Evolutionary conservation across 352 stramenopile species (phyloP).

Genomic region (Phytophthora cactorum): DNA sequence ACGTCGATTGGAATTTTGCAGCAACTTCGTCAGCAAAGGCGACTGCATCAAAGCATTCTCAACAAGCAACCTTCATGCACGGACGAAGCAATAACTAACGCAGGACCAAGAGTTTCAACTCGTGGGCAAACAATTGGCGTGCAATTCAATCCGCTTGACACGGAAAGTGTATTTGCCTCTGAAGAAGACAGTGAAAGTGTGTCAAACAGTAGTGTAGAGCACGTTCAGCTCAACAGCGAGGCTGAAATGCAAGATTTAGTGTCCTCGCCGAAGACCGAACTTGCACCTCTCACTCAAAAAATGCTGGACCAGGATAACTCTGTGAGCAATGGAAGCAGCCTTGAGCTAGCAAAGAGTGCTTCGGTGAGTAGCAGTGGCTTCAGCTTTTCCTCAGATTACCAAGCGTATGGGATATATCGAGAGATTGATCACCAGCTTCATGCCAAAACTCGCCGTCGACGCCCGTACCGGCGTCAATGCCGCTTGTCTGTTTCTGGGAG

Average conservation of each 20-base stretch:
- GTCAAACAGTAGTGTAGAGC: slow-evolving; percentile 1
- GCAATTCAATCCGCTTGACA: neutral
- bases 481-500: slow-evolving; percentile 23
- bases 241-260: neutral
- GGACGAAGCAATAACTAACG: neutral
- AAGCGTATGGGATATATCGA: slow-evolving; percentile 6
- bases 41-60: slow-evolving; percentile 7
- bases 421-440: slow-evolving; percentile 28
- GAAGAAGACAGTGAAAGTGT: slow-evolving; percentile 18
- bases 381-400: slow-evolving; percentile 8
- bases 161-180: slow-evolving; percentile 8
- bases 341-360: slow-evolving; percentile 7
- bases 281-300: slow-evolving; percentile 12
- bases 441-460: slow-evolving; percentile 4
- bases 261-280: slow-evolving; percentile 2
- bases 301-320: slow-evolving; percentile 5
- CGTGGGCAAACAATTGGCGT: neutral
- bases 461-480: slow-evolving; percentile 3
- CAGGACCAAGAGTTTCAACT: neutral
- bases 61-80: slow-evolving; percentile 1
- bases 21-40: slow-evolving; percentile 32
- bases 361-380: slow-evolving; percentile 24
- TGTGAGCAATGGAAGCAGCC: slow-evolving; percentile 17
- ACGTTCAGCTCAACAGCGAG: slow-evolving; percentile 3
- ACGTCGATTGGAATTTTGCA: slow-evolving; percentile 34